Evolutionary conservation across 2,329 filamentous ascomycete genomes (phyloP), one percentile per base, ranked within the genome.

Genomic region (Fusarium drepaniforme): DNA sequence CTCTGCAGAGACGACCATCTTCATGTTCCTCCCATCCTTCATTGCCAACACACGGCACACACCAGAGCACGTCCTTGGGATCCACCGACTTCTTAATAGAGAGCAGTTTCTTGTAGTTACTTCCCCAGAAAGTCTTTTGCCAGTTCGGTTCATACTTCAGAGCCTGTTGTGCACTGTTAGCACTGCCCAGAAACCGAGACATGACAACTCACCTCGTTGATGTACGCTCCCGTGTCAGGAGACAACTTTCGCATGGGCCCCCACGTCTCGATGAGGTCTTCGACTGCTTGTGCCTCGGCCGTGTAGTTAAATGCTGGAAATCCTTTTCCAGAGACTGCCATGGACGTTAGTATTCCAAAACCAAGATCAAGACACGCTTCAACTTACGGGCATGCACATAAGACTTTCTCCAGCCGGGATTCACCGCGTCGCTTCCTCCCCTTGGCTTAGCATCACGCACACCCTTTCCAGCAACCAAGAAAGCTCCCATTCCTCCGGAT

Each of bases 371-470:
- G 80, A 66, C 21, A 81, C 81, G 69, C 81, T 76, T 16, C 7
- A 57, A 82, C 84, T 79, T 78, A 86, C 87, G 73, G 0, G 81
- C 72, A 61, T 87, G 86, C 4, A 85, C 78, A 21, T 84, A 83
- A 0, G 86, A 82, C 15, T 75, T 84, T 18, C 89, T 83, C 88
- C 88, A 91, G 0, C 87, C 86, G 0, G 88, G 88, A 42, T 86
- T 85, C 3, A 88, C 83, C 0, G 87, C 81, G 35, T 87, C 86
- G 49, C 84, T 80, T 0, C 86, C 86, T 0, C 87, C 87, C 21
- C 84, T 78, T 0, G 86, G 85, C 37, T 80, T 78, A 3, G 85
- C 87, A 49, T 88, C 76, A 0, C 81, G 79, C 1, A 88, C 83
- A 0, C 85, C 87, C 38, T 84, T 84, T 0, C 87, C 87, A 3